Conservation (phyloP, 2,329 filamentous ascomycete species). For the Ceratocystis destructans region DNA sequence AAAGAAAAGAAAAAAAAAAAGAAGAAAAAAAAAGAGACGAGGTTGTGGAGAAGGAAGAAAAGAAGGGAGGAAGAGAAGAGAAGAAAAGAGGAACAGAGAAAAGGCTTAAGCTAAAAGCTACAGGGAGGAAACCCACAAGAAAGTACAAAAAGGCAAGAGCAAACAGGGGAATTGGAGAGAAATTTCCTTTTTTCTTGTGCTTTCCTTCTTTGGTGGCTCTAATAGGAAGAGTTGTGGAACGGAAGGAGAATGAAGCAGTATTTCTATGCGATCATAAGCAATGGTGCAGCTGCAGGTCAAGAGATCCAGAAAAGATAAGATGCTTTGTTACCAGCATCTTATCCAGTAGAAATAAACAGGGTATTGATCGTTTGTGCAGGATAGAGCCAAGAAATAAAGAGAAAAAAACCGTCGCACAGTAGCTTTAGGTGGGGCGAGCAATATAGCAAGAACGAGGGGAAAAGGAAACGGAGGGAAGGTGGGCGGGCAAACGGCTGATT, state of each 20-base stretch:
- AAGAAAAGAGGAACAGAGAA: not conserved
- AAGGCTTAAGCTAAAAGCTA: not conserved
- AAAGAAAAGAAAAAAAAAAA: not conserved
- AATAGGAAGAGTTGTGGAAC: not conserved
- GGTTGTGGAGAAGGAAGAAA: not conserved
- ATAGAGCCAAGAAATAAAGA: not conserved
- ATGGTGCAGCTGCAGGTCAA: not conserved
- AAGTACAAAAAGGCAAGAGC: conserved; percentile 1
- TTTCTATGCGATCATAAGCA: no score
- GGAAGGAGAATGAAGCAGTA: not conserved
- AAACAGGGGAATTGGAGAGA: conserved; percentile 6
- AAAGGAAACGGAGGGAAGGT: not conserved
- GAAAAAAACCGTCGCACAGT: not conserved
- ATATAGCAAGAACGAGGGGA: not conserved
- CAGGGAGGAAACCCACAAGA: not conserved
- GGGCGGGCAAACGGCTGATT: not conserved
- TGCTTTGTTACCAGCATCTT: no score
- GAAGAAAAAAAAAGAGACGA: not conserved
- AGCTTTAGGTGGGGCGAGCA: not conserved
- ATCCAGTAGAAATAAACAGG: no score
- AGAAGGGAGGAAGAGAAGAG: not conserved
- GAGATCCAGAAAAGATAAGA: not conserved
- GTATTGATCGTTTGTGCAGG: no score
- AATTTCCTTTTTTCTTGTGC: not conserved
- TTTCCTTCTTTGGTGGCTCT: not conserved